Evolutionary conservation across 2,329 filamentous ascomycete genomes (phyloP).

Genomic region (Phialocephala sp.): DNA sequence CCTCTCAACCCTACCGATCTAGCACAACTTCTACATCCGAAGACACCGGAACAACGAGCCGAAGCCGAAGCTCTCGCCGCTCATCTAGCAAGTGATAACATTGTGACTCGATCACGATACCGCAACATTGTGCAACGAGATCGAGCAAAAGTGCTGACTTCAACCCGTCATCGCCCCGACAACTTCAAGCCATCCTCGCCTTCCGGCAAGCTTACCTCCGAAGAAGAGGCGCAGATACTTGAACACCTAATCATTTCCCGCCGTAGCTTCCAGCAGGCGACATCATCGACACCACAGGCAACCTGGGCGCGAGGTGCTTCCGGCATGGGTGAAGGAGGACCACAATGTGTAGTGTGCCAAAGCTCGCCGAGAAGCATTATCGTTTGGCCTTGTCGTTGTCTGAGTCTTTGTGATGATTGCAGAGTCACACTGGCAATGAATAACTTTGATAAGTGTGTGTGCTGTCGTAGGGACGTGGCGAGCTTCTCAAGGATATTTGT

Average conservation of each 20-base stretch:
- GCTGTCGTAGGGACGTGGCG: conserved; percentile 84
- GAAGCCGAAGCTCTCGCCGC: conserved; percentile 83
- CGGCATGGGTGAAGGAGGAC: conserved; percentile 74
- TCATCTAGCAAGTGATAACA: conserved; percentile 72
- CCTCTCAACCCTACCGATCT: conserved; percentile 72
- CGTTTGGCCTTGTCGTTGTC: conserved; percentile 94
- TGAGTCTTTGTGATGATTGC: conserved; percentile 95
- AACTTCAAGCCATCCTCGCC: conserved; percentile 39
- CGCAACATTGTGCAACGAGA: conserved; percentile 70
- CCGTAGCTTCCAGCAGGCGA: conserved; percentile 32
- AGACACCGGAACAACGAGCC: conserved; percentile 75
- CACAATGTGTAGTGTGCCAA: conserved; percentile 94
- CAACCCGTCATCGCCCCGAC: conserved; percentile 47
- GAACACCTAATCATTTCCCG: conserved; percentile 61
- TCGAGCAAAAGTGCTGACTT: conserved; percentile 70
- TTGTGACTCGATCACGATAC: conserved; percentile 84
- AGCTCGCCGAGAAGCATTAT: conserved; percentile 84
- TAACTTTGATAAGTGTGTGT: conserved; percentile 96
- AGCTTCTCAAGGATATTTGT: conserved; percentile 94
- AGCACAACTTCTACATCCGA: conserved; percentile 81
- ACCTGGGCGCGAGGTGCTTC: conserved; percentile 74
- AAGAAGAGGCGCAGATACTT: conserved; percentile 65
- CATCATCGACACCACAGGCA: conserved; percentile 20
- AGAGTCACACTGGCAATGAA: conserved; percentile 93
- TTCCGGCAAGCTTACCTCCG: conserved; percentile 53